phyloP scores from a whole-genome alignment of 257 asterid species.

The Lycium barbarum region DNA sequence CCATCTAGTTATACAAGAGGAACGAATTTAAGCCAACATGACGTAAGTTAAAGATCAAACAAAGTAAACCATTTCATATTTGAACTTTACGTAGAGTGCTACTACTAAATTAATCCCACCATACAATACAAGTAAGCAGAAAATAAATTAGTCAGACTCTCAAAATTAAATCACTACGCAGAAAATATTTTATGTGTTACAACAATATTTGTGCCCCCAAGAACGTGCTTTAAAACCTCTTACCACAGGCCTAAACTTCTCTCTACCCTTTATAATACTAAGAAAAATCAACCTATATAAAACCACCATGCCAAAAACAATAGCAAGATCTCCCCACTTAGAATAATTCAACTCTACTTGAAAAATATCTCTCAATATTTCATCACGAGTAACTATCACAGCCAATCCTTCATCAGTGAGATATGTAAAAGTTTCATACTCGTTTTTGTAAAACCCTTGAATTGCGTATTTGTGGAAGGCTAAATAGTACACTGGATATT shows the following conservation, averaged over 20 bases:
- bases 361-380: slow-evolving; percentile 53
- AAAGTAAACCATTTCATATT: background rate
- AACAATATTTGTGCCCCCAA: background rate
- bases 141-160: background rate
- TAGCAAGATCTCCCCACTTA: slow-evolving; percentile 59
- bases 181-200: background rate
- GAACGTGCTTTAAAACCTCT: slow-evolving; percentile 28
- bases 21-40: background rate
- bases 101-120: too few relatives aligned
- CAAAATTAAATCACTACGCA: background rate
- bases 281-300: slow-evolving; percentile 50
- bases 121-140: background rate
- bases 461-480: slow-evolving; percentile 64
- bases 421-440: slow-evolving; percentile 51
- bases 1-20: too few relatives aligned
- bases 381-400: slow-evolving; percentile 46
- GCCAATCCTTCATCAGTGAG: slow-evolving; percentile 42
- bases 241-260: slow-evolving; percentile 42
- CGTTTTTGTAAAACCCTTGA: slow-evolving; percentile 66
- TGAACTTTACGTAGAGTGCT: background rate
- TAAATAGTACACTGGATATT: slow-evolving; percentile 56
- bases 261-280: slow-evolving; percentile 41
- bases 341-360: slow-evolving; percentile 62
- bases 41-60: background rate
- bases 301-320: slow-evolving; percentile 58